Percentiles rank a stretch among this genome's conserved stretches.
These are phyloP conservation scores for Auriscalpium vulgare DNA, from an alignment of 768 basidiomycete species.

Conservation along the genomic window DNA sequence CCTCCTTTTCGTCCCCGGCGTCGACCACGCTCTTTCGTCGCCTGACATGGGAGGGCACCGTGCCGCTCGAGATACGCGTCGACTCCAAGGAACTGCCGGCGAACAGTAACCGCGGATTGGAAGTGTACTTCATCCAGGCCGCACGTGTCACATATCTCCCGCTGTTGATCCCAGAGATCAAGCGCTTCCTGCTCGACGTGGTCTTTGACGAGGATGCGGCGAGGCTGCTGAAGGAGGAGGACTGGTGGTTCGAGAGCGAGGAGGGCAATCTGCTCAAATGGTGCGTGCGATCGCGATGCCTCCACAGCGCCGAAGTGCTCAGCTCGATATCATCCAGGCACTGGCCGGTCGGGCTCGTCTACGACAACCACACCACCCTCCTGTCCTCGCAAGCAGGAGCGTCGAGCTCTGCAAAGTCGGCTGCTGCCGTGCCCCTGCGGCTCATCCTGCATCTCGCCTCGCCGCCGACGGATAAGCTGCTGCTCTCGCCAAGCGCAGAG, in stretches of 20 bases:
- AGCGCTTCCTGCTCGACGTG: conserved; percentile 83
- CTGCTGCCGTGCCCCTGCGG: conserved; percentile 54
- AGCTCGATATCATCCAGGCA: conserved; percentile 52
- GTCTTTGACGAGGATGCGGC: conserved; percentile 84
- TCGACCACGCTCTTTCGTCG: conserved; percentile 79
- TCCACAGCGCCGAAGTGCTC: not conserved
- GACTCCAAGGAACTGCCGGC: conserved; percentile 86
- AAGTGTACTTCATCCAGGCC: conserved; percentile 86
- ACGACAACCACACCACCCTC: conserved; percentile 74
- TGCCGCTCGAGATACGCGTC: conserved; percentile 84
- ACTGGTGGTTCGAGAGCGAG: conserved; percentile 97
- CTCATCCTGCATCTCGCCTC: conserved; percentile 81
- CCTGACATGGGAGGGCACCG: conserved; percentile 85
- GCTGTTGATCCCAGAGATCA: conserved; percentile 81
- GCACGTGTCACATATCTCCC: conserved; percentile 92
- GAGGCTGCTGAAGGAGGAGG: conserved; percentile 71
- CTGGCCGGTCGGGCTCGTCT: conserved; percentile 94
- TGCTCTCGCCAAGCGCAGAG: conserved; percentile 73
- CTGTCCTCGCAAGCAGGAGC: conserved; percentile 39
- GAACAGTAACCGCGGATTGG: conserved; percentile 81
- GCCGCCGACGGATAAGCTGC: conserved; percentile 80
- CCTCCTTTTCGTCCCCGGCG: conserved; percentile 40
- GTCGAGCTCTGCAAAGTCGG: conserved; percentile 30
- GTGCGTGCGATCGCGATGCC: conserved; percentile 30
- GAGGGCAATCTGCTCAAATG: conserved; percentile 80